Evolutionary conservation across 345 rosid genomes (phyloP).

Genomic region (Rhodamnia argentea): DNA sequence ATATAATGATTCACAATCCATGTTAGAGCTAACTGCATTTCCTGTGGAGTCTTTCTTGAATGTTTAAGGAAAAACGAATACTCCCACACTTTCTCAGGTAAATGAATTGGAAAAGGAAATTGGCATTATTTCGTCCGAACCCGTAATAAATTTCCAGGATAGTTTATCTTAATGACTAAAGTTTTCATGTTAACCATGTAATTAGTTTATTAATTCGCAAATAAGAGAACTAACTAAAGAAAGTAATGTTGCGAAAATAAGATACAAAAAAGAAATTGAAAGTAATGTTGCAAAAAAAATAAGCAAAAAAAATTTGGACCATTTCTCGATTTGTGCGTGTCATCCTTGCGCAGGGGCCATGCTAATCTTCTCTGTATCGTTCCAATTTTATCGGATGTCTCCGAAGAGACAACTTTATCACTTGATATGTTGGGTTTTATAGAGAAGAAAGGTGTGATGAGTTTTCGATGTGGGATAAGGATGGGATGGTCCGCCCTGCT

Average conservation of each 20-base stretch:
- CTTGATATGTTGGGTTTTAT: neutral
- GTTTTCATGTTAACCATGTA: neutral
- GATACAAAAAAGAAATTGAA: neutral
- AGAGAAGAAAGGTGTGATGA: neutral
- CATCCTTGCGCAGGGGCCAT: neutral
- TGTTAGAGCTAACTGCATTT: neutral
- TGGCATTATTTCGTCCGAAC: neutral
- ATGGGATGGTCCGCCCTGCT: neutral
- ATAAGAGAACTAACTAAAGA: neutral
- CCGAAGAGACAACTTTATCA: neutral
- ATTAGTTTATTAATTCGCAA: too few species aligned
- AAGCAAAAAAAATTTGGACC: neutral
- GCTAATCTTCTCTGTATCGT: neutral
- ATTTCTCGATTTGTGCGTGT: neutral
- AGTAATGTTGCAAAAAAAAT: neutral
- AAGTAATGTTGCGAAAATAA: too few species aligned
- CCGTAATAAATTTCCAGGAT: neutral
- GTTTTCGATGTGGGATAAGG: neutral
- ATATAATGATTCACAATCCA: neutral
- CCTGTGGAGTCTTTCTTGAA: neutral
- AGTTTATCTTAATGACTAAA: neutral
- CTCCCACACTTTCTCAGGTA: too few species aligned
- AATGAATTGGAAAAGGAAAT: too few species aligned
- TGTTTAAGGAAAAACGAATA: neutral
- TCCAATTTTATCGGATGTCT: neutral